phyloP scores from a whole-genome alignment of 148 eudicot genomes.

The Nyssa sinensis region DNA sequence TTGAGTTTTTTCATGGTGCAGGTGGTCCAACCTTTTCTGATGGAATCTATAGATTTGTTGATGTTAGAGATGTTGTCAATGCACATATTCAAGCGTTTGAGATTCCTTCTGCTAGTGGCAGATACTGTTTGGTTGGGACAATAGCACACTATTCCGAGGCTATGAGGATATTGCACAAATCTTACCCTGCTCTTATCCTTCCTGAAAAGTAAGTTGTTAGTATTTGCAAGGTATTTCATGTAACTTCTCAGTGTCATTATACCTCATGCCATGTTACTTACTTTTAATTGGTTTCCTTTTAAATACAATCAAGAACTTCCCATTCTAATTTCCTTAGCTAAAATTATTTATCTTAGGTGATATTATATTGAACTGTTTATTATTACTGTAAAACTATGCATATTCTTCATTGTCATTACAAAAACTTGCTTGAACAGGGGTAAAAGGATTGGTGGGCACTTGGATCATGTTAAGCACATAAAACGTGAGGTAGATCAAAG shows the following conservation, averaged over 20 bases:
- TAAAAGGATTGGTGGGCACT: no score
- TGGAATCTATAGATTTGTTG: slow-evolving; percentile 29
- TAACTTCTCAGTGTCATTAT: background rate
- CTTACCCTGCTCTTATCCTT: slow-evolving; percentile 41
- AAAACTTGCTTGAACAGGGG: no score
- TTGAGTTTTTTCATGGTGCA: slow-evolving; percentile 8
- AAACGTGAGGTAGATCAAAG: no score
- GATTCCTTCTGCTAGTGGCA: slow-evolving; percentile 50
- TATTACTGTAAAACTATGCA: no score
- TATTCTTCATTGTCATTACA: no score
- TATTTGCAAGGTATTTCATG: background rate
- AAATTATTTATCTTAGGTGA: no score
- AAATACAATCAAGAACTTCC: no score
- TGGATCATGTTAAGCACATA: no score
- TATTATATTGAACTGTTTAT: no score
- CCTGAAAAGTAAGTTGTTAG: slow-evolving; percentile 35
- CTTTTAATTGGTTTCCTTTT: no score
- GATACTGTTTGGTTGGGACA: slow-evolving; percentile 47
- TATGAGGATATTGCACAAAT: slow-evolving; percentile 27
- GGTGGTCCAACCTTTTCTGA: slow-evolving; percentile 26
- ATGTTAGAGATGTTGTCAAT: slow-evolving; percentile 53
- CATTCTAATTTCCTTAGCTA: no score
- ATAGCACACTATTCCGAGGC: slow-evolving; percentile 22
- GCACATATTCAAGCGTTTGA: slow-evolving; percentile 63
- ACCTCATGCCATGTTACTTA: background rate